Percentiles rank a stretch among this genome's conserved stretches.
phyloP scores from a whole-genome alignment of 75 land plant genomes.

The Isoetes taiwanensis region DNA sequence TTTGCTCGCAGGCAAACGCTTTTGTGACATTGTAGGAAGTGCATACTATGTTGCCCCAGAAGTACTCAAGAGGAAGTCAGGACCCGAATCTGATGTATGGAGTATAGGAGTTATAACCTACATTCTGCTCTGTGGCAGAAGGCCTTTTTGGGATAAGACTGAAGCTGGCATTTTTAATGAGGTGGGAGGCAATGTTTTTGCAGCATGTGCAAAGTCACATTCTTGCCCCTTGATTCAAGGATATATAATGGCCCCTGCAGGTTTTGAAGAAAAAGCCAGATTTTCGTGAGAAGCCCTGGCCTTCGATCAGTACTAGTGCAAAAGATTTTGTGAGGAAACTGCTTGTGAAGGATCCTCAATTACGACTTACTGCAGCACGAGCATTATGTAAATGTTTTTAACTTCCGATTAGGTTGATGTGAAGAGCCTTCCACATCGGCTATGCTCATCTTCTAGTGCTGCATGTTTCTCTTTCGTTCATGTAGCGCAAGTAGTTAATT shows the following conservation, averaged over 20 bases:
- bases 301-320: neutral
- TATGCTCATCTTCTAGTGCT: no score
- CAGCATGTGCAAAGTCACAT: no score
- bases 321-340: conserved; percentile 5
- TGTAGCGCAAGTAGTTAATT: no score
- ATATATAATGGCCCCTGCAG: neutral
- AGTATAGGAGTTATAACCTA: conserved; percentile 29
- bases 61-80: conserved; percentile 21
- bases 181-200: no score
- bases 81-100: conserved; percentile 32
- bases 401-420: no score
- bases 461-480: no score
- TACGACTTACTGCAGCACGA: neutral
- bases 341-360: conserved; percentile 1
- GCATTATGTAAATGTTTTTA: neutral
- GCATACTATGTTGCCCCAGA: conserved; percentile 29
- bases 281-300: conserved; percentile 1
- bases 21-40: conserved; percentile 23
- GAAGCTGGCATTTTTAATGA: conserved; percentile 28
- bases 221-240: no score
- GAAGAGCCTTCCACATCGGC: no score
- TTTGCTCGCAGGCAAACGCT: conserved; percentile 17
- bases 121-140: conserved; percentile 25
- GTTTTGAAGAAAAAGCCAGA: conserved; percentile 3
- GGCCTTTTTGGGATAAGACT: conserved; percentile 27